These are phyloP conservation scores for Straminergon stramineum DNA, from an alignment of 225 moss, liverwort and hornwort genomes.

Conservation along the genomic window DNA sequence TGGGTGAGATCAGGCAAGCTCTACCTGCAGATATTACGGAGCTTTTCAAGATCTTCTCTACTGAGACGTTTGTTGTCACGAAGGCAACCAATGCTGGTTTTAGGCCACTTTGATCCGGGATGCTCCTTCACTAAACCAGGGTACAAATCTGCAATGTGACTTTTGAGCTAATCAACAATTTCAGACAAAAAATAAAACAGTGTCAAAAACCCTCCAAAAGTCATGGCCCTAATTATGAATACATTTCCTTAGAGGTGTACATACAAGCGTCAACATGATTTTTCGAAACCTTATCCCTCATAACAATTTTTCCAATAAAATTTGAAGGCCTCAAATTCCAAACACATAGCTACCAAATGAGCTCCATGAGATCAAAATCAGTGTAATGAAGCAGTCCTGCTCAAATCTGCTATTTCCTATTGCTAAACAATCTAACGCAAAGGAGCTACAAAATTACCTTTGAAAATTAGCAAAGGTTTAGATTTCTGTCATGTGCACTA, in stretches of 20 bases:
- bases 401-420: neutral
- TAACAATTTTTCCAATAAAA: neutral
- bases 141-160: conserved; percentile 23
- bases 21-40: conserved; percentile 73
- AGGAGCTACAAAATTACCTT: neutral
- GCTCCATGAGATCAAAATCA: neutral
- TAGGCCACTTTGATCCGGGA: conserved; percentile 97
- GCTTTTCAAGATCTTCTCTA: conserved; percentile 46
- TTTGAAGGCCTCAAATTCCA: neutral
- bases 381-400: neutral
- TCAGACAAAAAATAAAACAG: neutral
- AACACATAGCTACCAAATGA: neutral
- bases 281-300: neutral
- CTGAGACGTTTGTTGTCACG: conserved; percentile 59
- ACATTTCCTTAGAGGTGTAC: neutral
- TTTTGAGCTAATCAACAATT: conserved; percentile 50
- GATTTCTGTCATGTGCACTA: neutral
- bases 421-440: neutral
- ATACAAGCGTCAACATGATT: neutral
- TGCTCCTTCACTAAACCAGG: conserved; percentile 54
- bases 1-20: neutral
- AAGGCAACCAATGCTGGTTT: conserved; percentile 81
- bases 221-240: neutral
- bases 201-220: neutral
- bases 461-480: neutral